Conservation (phyloP, 2,329 filamentous ascomycete species). For the Neofusicoccum cordaticola region DNA sequence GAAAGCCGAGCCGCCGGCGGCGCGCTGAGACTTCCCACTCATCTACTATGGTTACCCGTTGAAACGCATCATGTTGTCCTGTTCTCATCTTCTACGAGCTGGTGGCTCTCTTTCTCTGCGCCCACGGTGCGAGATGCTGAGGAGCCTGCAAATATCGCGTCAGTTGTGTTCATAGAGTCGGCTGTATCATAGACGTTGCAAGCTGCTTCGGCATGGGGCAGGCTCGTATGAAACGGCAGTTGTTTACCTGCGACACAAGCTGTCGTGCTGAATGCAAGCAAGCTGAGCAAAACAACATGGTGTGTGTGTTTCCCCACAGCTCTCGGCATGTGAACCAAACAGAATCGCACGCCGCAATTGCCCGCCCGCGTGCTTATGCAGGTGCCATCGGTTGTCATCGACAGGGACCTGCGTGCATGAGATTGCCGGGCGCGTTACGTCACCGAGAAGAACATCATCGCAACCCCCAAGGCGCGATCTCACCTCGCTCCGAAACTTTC, state of each 20-base stretch:
- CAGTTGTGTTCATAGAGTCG: constrained; percentile 11
- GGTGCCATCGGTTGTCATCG: background rate
- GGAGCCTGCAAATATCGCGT: background rate
- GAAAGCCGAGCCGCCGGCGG: constrained; percentile 62
- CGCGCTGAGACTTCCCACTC: background rate
- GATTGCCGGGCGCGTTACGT: constrained; percentile 2
- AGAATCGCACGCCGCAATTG: background rate
- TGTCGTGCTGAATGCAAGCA: background rate
- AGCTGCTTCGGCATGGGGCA: background rate
- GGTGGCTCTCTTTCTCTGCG: background rate
- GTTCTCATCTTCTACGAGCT: constrained; percentile 4
- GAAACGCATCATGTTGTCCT: constrained; percentile 15
- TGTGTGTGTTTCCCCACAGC: background rate
- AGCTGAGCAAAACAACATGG: background rate
- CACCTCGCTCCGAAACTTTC: background rate
- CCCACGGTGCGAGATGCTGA: background rate
- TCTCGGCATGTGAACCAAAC: background rate
- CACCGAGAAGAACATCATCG: constrained; percentile 5
- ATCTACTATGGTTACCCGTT: constrained; percentile 7
- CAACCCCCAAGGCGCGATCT: background rate
- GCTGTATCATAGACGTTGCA: constrained; percentile 13
- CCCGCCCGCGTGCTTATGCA: background rate
- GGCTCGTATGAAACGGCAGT: constrained; percentile 4
- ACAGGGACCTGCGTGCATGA: constrained; percentile 3
- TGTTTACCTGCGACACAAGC: background rate